Evolutionary conservation across 306 rosid genomes (phyloP), one percentile per base, ranked within the genome.

Genomic region (Rosa lucieae): DNA sequence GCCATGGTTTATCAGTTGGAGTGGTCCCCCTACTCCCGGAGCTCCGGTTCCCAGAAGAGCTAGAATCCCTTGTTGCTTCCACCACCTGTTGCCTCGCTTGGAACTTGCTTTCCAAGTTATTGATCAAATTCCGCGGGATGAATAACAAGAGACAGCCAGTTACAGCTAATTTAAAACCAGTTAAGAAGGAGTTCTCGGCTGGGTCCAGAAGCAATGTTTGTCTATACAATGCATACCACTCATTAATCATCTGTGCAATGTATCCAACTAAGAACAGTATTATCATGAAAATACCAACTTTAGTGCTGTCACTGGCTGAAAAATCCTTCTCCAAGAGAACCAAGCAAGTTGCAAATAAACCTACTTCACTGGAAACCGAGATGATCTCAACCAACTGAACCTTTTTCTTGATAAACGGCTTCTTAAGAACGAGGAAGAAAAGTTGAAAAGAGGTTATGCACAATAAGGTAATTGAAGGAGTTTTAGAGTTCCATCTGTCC

Each of bases 371-470:
- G 8, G 91, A 20, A 77, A 89, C 82, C 12, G 93, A 81, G 83
- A 94, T 79, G 21, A 94, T 92, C 88, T 94, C 95, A 65, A 86
- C 91, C 74, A 94, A 65, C 84, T 94, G 99, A 86, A 94, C 95
- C 65, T 79, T 92, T 82, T 94, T 94, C 92, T 89, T 91, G 63
- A 91, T 94, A 35, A 94, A 94, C 6, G 99, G 99, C 87, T 94
- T 94, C 89, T 94, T 89, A 37, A 94, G 97, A 79, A 94, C 80
- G 63, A 91, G 87, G 88, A 92, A 92, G 89, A 91, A 92, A 58
- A 94, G 93, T 86, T 88, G 95, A 81, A 92, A 88, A 26, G 95
- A 88, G 42, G 97, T 74, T 37, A 91, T 77, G 48, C 89, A 87
- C 44, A 94, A 77, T 66, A 94, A 77, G 43, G 86, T 61, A 44